These are phyloP conservation scores for Wickerhamiella nectarea DNA, from an alignment of 805 yeast genomes.

Conservation along the genomic window DNA sequence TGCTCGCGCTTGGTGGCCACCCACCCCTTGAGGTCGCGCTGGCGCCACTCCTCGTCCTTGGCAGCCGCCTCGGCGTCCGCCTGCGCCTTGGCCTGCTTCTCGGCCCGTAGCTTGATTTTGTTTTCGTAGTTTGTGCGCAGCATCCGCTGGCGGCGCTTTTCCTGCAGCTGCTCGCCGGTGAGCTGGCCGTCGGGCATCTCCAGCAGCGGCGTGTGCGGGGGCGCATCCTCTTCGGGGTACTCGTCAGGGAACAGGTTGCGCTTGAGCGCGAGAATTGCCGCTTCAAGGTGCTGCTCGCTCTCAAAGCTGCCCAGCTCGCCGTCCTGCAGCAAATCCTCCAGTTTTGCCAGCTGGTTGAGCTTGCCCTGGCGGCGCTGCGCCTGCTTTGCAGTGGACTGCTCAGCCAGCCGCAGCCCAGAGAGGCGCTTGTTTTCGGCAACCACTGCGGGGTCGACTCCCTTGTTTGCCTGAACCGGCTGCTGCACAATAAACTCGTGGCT, in stretches of 20 bases:
- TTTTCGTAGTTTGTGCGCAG: constrained; percentile 84
- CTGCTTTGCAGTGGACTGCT: constrained; percentile 56
- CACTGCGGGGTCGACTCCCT: background rate
- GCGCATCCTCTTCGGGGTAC: constrained; percentile 29
- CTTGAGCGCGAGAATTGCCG: constrained; percentile 31
- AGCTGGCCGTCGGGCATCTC: constrained; percentile 78
- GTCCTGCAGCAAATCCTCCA: constrained; percentile 32
- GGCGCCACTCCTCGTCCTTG: constrained; percentile 69
- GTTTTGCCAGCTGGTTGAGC: constrained; percentile 54
- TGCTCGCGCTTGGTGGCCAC: constrained; percentile 50
- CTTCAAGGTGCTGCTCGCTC: constrained; percentile 42
- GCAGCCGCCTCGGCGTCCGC: constrained; percentile 44
- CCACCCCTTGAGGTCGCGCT: constrained; percentile 66
- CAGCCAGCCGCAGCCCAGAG: too few species aligned
- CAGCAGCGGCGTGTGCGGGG: constrained; percentile 56
- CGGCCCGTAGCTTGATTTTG: constrained; percentile 64
- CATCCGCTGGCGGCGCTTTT: constrained; percentile 71
- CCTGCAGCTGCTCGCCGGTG: constrained; percentile 65
- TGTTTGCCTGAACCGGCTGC: constrained; percentile 56
- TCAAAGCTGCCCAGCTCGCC: background rate
- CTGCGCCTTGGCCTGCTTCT: constrained; percentile 52
- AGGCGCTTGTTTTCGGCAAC: background rate
- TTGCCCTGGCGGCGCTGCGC: constrained; percentile 76
- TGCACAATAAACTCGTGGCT: constrained; percentile 64
- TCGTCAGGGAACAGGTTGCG: background rate